Base-by-base conservation (phyloP, 2,329 filamentous ascomycete genomes). In the Botrytis fragariae region DNA sequence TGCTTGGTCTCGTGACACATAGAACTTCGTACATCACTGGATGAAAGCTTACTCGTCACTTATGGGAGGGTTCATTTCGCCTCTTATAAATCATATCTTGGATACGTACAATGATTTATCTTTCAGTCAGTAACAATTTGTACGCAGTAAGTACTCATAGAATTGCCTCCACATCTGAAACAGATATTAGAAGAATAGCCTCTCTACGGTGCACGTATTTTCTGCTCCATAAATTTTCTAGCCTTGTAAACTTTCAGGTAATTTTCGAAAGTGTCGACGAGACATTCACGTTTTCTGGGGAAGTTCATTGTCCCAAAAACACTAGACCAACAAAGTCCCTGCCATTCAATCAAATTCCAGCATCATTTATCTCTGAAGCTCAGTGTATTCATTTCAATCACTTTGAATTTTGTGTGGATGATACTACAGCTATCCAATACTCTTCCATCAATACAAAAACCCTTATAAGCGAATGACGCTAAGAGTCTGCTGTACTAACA, bases 291-390 rank as follows among this genome's bases (percentile, higher is more conserved):
- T n/a, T 7, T 14, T 51, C 12, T 16, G 5, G 3, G 16, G 48
- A n/a, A n/a, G 0, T n/a, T 51, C 5, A 16, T n/a, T n/a, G 4
- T 10, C 12, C 48, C 12, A 51, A 9, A 7, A 2, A n/a, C 7
- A n/a, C 25, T 12, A n/a, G 5, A n/a, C 2, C 5, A 14, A n/a
- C 1, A n/a, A n/a, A 0, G 4, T 16, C n/a, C 4, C 48, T n/a
- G 5, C 48, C 25, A n/a, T n/a, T 14, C 48, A 51, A 51, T 51
- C 2, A 18, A 16, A 4, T 29, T n/a, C 6, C 10, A n/a, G 8
- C 10, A 14, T n/a, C 6, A 2, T 25, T 2, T 1, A 4, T 54
- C 12, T 18, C 3, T 29, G 14, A 16, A 54, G 0, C 29, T n/a
- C 6, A 18, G 5, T 29, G 14, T 29, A 29, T 29, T 29, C 14